Base-by-base conservation (phyloP, 257 asterid species). In the Jacaranda mimosifolia region DNA sequence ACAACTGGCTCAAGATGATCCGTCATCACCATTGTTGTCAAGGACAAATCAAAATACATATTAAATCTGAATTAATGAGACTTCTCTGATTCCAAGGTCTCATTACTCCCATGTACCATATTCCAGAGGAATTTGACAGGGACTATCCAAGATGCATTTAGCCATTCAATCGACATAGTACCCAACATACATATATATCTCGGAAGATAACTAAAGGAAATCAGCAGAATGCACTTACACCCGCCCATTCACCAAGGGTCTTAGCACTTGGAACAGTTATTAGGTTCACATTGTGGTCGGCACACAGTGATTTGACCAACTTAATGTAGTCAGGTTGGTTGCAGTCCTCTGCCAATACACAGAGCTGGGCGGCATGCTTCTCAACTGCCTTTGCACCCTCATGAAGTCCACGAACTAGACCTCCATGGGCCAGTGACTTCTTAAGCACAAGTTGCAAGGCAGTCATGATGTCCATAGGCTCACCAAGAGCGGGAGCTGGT, bases 381-480 rank as follows among this genome's bases (percentile, higher is more conserved):
- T 86, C 87, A 12, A 86, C 82, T 3, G 77, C 82, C 79, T 86
- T 86, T 3, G 90, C 88, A 11, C 75, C 80, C 71, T 86, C 87
- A 13, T 86, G 90, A 72, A 86, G 90, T 48, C 90, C 90, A 6
- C 87, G 79, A 45, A 74, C 62, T 0, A 86, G 85, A 39, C 89
- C 89, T 3, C 89, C 86, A 42, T 86, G 89, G n/a, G 89, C 89
- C 81, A 79, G 63, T 0, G 89, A 77, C 82, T 86, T 86, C 15
- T 77, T 86, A 6, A 86, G 77, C 69, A 86, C 89, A 55, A 86
- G 82, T 12, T 89, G 94, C 79, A 89, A 60, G 12, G 92, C 95
- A n/a, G 95, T 85, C 90, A 86, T 82, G 52, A 83, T 85, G 62
- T 89, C 94, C 91, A 85, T 87, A 0, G 89, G 94, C 86, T 89